Evolutionary conservation across 768 basidiomycete genomes (phyloP).

Genomic region (Mycena crocata): DNA sequence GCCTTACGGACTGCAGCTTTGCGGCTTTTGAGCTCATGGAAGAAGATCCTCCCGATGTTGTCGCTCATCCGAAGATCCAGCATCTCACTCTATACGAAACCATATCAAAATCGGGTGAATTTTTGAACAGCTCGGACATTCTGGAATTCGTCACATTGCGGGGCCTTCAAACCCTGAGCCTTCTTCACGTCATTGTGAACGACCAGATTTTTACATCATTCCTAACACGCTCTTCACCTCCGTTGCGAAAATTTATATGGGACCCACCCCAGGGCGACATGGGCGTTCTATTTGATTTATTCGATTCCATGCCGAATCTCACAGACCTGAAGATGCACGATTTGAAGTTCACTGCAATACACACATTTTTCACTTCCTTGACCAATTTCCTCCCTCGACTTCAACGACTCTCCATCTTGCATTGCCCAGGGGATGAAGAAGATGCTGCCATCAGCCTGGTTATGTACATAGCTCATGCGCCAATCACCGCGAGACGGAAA

Average conservation of each 20-base stretch:
- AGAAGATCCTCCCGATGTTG: background rate
- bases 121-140: background rate
- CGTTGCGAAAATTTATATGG: background rate
- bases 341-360: background rate
- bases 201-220: background rate
- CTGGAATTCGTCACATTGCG: background rate
- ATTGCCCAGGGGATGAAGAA: no score
- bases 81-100: constrained; percentile 3
- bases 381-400: background rate
- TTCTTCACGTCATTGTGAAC: background rate
- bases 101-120: no score
- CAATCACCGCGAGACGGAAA: background rate
- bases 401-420: background rate
- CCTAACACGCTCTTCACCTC: constrained; percentile 1
- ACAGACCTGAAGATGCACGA: background rate
- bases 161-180: background rate
- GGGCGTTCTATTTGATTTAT: background rate
- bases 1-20: constrained; percentile 3
- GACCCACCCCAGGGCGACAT: background rate
- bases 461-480: background rate
- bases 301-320: background rate
- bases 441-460: background rate
- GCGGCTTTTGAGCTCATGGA: background rate
- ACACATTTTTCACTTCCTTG: background rate
- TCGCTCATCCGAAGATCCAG: background rate